Base-by-base conservation (phyloP, 257 asterid species). In the Plectranthus barbatus region DNA sequence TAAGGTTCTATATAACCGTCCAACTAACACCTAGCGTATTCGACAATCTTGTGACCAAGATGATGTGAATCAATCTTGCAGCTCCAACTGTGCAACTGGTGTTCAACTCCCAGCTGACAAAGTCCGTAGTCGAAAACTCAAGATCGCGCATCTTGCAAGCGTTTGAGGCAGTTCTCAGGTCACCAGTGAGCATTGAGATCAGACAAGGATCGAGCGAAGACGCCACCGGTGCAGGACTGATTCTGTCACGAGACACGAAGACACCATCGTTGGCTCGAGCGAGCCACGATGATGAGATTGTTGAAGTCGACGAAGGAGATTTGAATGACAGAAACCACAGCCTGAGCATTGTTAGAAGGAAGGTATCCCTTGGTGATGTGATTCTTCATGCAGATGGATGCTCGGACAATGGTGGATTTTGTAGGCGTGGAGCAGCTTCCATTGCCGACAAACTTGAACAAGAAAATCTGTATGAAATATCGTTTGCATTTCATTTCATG, bases 361-460 rank as follows among this genome's bases (percentile, higher is more conserved):
- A 79, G 78, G 79, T 81, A 18, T 85, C 99, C 45, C 94, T 92
- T 71, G 96, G 86, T 53, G 85, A 83, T 42, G 89, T 92, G 71
- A 82, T 92, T 68, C 89, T 86, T 74, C 98, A 82, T 62, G 90
- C 82, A 9, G 93, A 89, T 62, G 90, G 83, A 52, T 68, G 73
- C 70, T 57, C 86, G 0, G 84, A n/a, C n/a, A n/a, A n/a, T n/a
- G n/a, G n/a, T n/a, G n/a, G n/a, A n/a, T n/a, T n/a, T n/a, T n/a
- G n/a, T n/a, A n/a, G n/a, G n/a, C n/a, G n/a, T n/a, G n/a, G n/a
- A n/a, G n/a, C n/a, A n/a, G n/a, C n/a, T n/a, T n/a, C n/a, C n/a
- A n/a, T 82, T 29, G 96, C 99, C 55, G 95, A 86, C 64, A 92
- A 86, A 81, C 94, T 93, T 39, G 97, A 93, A 76, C 90, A 86